Base-by-base conservation (phyloP, 192 early-diverging fungal species). In the Podila minutissima region DNA sequence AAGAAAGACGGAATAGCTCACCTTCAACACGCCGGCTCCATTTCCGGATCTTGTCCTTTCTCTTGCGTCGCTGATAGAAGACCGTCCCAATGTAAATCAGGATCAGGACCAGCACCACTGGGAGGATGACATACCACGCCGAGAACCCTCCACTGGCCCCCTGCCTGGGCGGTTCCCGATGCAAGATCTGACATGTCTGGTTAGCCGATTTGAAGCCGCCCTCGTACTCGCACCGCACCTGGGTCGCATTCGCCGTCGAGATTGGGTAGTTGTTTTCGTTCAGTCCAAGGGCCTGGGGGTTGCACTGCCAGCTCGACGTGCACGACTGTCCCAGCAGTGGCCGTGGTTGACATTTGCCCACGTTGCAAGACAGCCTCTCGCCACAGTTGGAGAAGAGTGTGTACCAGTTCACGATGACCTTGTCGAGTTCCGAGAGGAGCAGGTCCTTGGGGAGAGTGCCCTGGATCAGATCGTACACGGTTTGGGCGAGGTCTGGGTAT, bases 281-380 rank as follows among this genome's bases (percentile, higher is more conserved):
- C 37, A 81, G 71, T 9, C 77, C 77, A 22, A 81, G 31, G 5
- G 77, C 77, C 28, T 55, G 67, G 0, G 77, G 55, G 17, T 81
- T 81, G 11, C 77, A 81, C 29, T 81, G 71, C 77, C 77, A 81
- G 4, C 71, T 73, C 4, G 77, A 62, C 26, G 66, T 73, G 28
- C 77, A 81, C 26, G 64, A 55, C 33, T 81, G 66, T 12, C 66
- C 66, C 41, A 69, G 37, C 7, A 19, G 63, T 1, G 77, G 77
- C 24, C 77, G 37, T 17, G 58, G 66, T 15, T 38, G 55, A 61
- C 77, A 81, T 7, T 55, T 69, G 2, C 71, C 67, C 26, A 64
- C 32, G 2, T 32, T 58, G 35, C 77, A 81, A 2, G 71, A 55
- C 55, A 81, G 38, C 4, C 64, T 6, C 2, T 71, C 60, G 29